Evolutionary conservation across 768 basidiomycete genomes (phyloP), one percentile per base, ranked within the genome.

Genomic region (Lactarius akahatsu): DNA sequence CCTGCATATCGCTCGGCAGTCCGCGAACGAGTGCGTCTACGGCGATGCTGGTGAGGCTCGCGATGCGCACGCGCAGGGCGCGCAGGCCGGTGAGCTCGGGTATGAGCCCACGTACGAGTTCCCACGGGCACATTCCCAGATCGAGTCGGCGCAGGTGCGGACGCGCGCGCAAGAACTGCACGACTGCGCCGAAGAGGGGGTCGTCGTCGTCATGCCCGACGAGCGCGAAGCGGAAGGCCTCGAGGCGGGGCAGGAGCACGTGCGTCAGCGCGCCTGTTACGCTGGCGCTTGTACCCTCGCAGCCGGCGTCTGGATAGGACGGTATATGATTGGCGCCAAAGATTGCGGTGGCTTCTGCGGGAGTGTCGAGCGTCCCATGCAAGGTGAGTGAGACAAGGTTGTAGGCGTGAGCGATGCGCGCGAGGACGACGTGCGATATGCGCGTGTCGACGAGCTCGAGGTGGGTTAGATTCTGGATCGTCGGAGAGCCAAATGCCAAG

Each of bases 371-470:
- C 36, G 83, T 86, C 30, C 88, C 87, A 68, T 89, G 87, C 8
- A 90, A 75, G 0, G 87, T 89, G 43, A 90, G 77, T 66, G 83
- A 83, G 71, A 84, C 81, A 57, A 90, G 77, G 52, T 82, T 82
- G 69, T 85, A 81, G 2, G 86, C 86, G 69, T 85, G 85, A 0
- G 85, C 82, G 56, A 89, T 87, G 13, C 87, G 82, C 16, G 83
- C 80, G 47, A 89, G 79, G 40, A 89, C 87, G 57, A 82, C 76
- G 70, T 85, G 83, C 18, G 85, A 86, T 58, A 89, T 85, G n/a
- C 83, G 80, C 9, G 87, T 89, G 73, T 88, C 87, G 43, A 89
- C 86, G 54, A 89, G 82, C 71, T 90, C 86, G 65, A 89, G 83
- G 68, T 87, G 86, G 4, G 87, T 88, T 64, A 90, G 81, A 70